Evolutionary conservation across 441 rosid species (phyloP).

Genomic region (Euphorbia celastroides): DNA sequence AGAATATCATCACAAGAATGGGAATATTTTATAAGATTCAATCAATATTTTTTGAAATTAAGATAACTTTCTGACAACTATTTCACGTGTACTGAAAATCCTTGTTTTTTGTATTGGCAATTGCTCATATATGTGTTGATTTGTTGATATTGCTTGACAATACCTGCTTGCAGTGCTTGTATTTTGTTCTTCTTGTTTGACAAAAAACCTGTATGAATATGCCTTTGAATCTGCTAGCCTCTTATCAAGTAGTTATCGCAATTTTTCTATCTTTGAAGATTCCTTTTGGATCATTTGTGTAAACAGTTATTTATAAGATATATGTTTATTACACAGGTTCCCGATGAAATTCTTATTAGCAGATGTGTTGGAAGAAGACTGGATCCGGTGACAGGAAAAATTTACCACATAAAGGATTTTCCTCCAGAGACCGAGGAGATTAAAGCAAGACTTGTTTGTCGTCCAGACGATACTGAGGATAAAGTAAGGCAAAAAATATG

Average conservation of each 20-base stretch:
- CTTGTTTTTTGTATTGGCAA: too few species aligned
- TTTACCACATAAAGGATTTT: slow-evolving; percentile 64
- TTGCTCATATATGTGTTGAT: neutral
- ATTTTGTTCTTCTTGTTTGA: neutral
- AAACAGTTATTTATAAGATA: slow-evolving; percentile 18
- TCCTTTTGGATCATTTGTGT: slow-evolving; percentile 4
- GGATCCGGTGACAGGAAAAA: slow-evolving; percentile 72
- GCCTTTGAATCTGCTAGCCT: neutral
- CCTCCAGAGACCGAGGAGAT: slow-evolving; percentile 74
- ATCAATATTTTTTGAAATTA: neutral
- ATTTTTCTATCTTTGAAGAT: neutral
- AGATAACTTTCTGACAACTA: neutral
- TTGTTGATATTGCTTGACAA: neutral
- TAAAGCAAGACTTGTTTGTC: slow-evolving; percentile 64
- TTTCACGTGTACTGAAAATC: too few species aligned
- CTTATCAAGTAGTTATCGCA: neutral
- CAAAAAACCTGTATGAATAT: neutral
- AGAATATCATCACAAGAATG: slow-evolving; percentile 3
- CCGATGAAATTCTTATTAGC: slow-evolving; percentile 81
- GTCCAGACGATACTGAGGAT: slow-evolving; percentile 86
- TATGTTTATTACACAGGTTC: slow-evolving; percentile 62
- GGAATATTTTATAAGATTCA: neutral
- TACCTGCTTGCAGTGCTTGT: neutral
- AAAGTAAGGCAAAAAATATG: slow-evolving; percentile 34
- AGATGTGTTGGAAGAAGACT: slow-evolving; percentile 91